Conservation (phyloP, 352 stramenopile genomes). For the Phytopythium oedochilum region DNA sequence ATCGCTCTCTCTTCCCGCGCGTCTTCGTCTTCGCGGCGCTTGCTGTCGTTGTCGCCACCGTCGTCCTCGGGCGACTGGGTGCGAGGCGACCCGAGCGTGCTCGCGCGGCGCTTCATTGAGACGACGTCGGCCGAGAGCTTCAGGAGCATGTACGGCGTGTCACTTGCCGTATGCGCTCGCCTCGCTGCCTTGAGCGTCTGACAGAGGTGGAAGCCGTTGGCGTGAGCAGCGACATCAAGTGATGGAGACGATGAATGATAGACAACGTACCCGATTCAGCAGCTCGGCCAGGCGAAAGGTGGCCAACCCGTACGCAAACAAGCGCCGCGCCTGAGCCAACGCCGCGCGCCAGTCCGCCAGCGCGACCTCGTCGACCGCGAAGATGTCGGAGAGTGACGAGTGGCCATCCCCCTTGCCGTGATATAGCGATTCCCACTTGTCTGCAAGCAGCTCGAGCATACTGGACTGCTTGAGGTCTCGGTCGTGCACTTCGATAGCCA, state of each 20-base stretch:
- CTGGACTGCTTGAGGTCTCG: constrained; percentile 47
- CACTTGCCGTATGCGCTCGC: neutral
- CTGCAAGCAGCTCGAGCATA: constrained; percentile 27
- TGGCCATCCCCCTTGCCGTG: constrained; percentile 8
- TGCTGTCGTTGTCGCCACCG: constrained; percentile 1
- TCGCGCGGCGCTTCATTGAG: constrained; percentile 43
- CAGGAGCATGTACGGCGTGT: constrained; percentile 28
- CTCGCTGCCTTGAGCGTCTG: constrained; percentile 14
- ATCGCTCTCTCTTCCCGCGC: constrained; percentile 3
- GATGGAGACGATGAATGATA: no score
- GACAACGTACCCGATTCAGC: constrained; percentile 16
- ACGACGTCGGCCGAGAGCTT: constrained; percentile 53
- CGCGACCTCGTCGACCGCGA: constrained; percentile 53
- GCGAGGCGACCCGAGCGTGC: constrained; percentile 27
- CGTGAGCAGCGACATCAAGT: neutral
- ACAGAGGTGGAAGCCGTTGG: neutral
- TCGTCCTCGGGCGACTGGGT: neutral
- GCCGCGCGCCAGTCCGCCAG: constrained; percentile 44
- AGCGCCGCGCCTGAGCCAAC: constrained; percentile 30
- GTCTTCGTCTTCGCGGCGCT: constrained; percentile 17
- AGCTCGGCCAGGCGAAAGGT: constrained; percentile 63
- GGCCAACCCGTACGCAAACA: constrained; percentile 49
- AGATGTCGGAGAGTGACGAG: constrained; percentile 26
- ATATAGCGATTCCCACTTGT: constrained; percentile 62
- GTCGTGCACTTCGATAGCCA: constrained; percentile 65